phyloP scores from a whole-genome alignment of 306 rosid species.

The Quillaja saponaria region DNA sequence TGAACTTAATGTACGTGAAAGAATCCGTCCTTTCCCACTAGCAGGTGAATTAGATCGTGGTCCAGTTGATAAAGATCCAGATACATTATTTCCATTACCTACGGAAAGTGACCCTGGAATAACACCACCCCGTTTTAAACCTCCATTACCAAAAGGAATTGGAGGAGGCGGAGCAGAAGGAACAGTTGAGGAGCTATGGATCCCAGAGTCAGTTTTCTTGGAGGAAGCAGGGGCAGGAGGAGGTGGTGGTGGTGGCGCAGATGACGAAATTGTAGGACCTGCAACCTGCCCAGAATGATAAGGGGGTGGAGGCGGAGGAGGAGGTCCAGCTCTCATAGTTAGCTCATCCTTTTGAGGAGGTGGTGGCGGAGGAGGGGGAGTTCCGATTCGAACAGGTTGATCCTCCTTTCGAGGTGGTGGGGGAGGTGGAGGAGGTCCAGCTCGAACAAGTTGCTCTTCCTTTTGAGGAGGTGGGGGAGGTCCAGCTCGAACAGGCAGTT shows the following conservation, averaged over 20 bases:
- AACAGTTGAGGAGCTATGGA: conserved; percentile 30
- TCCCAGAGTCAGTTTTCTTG: conserved; percentile 26
- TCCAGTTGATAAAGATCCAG: conserved; percentile 38
- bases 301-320: conserved; percentile 39
- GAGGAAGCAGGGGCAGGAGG: conserved; percentile 33
- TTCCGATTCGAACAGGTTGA: conserved; percentile 6
- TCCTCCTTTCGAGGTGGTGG: conserved; percentile 35
- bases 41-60: conserved; percentile 35
- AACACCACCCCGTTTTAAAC: conserved; percentile 37
- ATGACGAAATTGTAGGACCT: conserved; percentile 23
- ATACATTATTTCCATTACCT: conserved; percentile 34
- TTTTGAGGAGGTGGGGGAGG: conserved; percentile 14
- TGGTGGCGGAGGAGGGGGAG: conserved; percentile 31
- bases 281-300: conserved; percentile 29
- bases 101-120: conserved; percentile 23
- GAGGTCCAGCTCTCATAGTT: conserved; percentile 30
- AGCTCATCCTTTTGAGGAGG: conserved; percentile 26
- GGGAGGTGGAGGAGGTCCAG: conserved; percentile 39
- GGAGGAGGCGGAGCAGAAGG: conserved; percentile 74
- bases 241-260: conserved; percentile 42
- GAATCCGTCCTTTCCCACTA: conserved; percentile 50
- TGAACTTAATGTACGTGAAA: conserved; percentile 50
- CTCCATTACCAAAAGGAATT: conserved; percentile 43
- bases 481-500: conserved; percentile 13
- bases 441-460: conserved; percentile 9